Base-by-base conservation (phyloP, 495 filamentous ascomycete species). In the Penicillium pancosmium region DNA sequence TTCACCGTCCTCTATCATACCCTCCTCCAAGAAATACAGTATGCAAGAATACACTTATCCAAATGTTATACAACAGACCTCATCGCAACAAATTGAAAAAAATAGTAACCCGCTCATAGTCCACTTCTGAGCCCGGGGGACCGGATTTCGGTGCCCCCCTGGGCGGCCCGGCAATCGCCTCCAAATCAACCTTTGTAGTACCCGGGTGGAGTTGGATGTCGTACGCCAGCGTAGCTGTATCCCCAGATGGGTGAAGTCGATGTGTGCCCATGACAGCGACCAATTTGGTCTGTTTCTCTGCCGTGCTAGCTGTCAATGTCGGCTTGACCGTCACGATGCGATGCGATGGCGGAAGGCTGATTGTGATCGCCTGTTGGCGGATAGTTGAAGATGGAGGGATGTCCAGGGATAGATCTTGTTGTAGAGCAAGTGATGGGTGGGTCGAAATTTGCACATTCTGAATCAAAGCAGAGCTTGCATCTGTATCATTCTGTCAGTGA, bases 101-200 rank as follows among this genome's bases (percentile, higher is more conserved):
- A 10, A 90, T 69, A 11, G 80, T 86, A 43, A 90, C 71, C 59
- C 80, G 88, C 74, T 92, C 89, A 64, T 90, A 70, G 61, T 91
- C 89, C 55, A 82, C 76, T 55, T 84, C 86, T 7, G 80, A 77
- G 11, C 85, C 86, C 0, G 78, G 72, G 12, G 60, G 56, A 10
- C 74, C 73, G 46, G 68, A 55, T 62, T 80, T 85, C 46, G 73
- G 68, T 51, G 85, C 77, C 9, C 84, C 84, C 53, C 78, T 82
- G 3, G 85, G 80, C 15, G 86, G 74, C 5, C 83, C 80, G n/a
- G 83, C 84, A 66, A 90, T 81, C 35, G 89, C 67, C 46, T 88
- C 84, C 8, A 91, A 73, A 50, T 86, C 84, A 18, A 92, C 80
- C 33, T 82, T 80, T 59, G 88, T 92, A 18, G 85, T 76, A 8